Evolutionary conservation across 164 flowering plant species (phyloP).

Genomic region (Chimonanthus praecox): DNA sequence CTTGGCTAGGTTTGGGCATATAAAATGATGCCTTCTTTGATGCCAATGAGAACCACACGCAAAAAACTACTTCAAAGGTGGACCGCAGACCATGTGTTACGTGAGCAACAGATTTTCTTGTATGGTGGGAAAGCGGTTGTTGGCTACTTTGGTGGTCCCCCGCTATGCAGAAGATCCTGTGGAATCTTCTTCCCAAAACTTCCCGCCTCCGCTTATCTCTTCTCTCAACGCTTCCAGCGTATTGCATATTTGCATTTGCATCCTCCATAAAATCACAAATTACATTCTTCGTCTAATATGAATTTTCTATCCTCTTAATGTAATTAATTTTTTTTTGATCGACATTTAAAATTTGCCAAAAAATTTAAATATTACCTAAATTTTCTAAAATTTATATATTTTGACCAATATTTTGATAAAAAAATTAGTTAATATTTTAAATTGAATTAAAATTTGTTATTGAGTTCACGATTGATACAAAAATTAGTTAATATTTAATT

Average conservation of each 20-base stretch:
- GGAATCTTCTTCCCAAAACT: neutral
- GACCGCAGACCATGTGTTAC: neutral
- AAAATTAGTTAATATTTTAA: neutral
- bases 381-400: no score
- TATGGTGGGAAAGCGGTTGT: neutral
- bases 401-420: neutral
- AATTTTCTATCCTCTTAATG: no score
- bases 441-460: neutral
- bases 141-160: slow-evolving; percentile 1
- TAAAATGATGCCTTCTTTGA: no score
- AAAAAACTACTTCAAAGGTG: neutral
- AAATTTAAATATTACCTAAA: neutral
- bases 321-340: neutral
- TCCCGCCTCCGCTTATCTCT: neutral
- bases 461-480: no score
- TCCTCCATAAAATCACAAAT: neutral
- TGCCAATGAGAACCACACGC: neutral
- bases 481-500: no score
- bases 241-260: neutral
- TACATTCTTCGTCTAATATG: neutral
- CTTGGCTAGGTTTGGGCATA: no score
- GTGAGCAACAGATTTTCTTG: neutral
- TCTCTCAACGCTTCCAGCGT: neutral
- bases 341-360: neutral
- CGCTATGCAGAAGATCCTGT: neutral